Conservation (phyloP, 805 yeast genomes). For the Cyberlindnera galapagoensis region DNA sequence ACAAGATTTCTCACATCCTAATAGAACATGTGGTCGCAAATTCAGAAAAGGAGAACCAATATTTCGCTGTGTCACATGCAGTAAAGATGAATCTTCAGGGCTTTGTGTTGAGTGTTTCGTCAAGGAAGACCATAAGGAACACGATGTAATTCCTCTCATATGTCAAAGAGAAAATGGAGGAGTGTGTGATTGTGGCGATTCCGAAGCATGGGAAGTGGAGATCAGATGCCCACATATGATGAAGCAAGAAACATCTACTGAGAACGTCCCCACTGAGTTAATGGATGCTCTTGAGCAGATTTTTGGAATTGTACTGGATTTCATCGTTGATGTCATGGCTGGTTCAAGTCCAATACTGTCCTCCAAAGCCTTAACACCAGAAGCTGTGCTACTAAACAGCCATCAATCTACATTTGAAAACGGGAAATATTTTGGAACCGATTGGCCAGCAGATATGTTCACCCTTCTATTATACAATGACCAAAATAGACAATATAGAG, state of each 20-base stretch:
- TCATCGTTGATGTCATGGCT: slow-evolving; percentile 53
- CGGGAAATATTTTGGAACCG: slow-evolving; percentile 37
- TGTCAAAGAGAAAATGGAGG: slow-evolving; percentile 62
- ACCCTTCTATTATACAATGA: slow-evolving; percentile 66
- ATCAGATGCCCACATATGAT: slow-evolving; percentile 42
- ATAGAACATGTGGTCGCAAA: slow-evolving; percentile 67
- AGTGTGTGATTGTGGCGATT: slow-evolving; percentile 72
- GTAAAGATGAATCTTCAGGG: slow-evolving; percentile 78
- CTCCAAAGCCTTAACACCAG: slow-evolving; percentile 19
- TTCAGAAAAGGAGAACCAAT: slow-evolving; percentile 78
- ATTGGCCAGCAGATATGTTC: slow-evolving; percentile 41
- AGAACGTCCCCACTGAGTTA: slow-evolving; percentile 39
- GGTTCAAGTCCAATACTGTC: slow-evolving; percentile 27
- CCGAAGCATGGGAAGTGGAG: slow-evolving; percentile 66
- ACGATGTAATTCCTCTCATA: slow-evolving; percentile 58
- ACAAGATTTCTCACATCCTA: slow-evolving; percentile 39
- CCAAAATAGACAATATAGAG: slow-evolving; percentile 66
- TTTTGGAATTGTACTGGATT: slow-evolving; percentile 47
- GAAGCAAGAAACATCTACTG: slow-evolving; percentile 17
- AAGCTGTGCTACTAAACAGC: slow-evolving; percentile 27
- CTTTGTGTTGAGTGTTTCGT: slow-evolving; percentile 73
- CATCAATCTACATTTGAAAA: slow-evolving; percentile 29
- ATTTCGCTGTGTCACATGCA: slow-evolving; percentile 69
- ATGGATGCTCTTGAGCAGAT: slow-evolving; percentile 32
- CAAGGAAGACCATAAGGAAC: slow-evolving; percentile 64